Evolutionary conservation across 2,329 filamentous ascomycete species (phyloP).

Genomic region (Fusarium mangiferae): DNA sequence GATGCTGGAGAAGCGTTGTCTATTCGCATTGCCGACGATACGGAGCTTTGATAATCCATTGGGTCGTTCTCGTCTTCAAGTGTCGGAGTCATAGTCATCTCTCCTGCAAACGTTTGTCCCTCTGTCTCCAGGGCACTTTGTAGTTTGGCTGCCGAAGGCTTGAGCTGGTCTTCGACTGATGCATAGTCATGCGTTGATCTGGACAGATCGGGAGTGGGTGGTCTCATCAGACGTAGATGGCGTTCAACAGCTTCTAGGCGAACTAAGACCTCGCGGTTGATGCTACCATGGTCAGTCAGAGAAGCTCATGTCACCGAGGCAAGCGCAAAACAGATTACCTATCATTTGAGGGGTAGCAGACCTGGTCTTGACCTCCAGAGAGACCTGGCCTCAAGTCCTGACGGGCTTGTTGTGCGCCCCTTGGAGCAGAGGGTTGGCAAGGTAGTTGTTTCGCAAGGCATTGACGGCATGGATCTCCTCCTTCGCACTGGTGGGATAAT

Average conservation of each 20-base stretch:
- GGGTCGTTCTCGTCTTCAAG: conserved; percentile 17
- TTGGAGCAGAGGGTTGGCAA: conserved; percentile 17
- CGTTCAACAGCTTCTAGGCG: conserved; percentile 20
- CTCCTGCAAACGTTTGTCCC: conserved; percentile 32
- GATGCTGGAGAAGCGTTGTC: background rate
- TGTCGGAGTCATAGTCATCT: conserved; percentile 26
- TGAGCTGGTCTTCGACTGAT: conserved; percentile 14
- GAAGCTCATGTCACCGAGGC: background rate
- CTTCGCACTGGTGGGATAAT: conserved; percentile 17
- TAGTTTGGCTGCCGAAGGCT: conserved; percentile 1
- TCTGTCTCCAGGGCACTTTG: conserved; percentile 25
- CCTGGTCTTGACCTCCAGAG: background rate
- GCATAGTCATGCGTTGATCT: background rate
- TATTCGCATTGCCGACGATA: background rate
- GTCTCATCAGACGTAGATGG: conserved; percentile 7
- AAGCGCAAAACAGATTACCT: background rate
- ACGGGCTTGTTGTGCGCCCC: conserved; percentile 5
- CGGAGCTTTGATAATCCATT: background rate
- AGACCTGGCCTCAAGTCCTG: background rate
- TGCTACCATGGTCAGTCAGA: background rate
- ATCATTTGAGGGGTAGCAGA: background rate
- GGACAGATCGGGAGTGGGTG: background rate
- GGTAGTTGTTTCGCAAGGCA: conserved; percentile 21
- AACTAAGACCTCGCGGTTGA: conserved; percentile 9
- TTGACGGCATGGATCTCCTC: conserved; percentile 28